Evolutionary conservation across 2,329 filamentous ascomycete genomes (phyloP).

Genomic region (Xylaria sp.): DNA sequence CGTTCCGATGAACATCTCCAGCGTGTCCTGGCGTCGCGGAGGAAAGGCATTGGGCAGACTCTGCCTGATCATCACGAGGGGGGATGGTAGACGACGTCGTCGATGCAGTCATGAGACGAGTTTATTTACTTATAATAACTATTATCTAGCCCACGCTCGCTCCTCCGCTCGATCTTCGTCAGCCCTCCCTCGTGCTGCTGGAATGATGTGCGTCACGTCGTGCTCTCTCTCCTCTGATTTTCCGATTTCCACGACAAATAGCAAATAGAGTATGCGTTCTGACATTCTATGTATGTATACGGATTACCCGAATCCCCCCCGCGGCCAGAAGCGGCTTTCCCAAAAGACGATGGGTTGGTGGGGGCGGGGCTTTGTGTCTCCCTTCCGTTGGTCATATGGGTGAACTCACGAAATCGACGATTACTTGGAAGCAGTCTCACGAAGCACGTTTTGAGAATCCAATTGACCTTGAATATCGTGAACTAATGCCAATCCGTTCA

Average conservation of each 20-base stretch:
- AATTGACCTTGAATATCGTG: constrained; percentile 26
- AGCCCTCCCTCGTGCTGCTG: constrained; percentile 40
- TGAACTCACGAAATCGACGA: constrained; percentile 25
- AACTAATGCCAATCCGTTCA: constrained; percentile 34
- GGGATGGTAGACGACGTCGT: constrained; percentile 1
- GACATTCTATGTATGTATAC: neutral
- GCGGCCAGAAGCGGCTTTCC: constrained; percentile 35
- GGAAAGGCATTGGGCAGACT: constrained; percentile 24
- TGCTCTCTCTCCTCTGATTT: constrained; percentile 37
- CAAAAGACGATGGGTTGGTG: constrained; percentile 26
- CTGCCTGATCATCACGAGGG: neutral
- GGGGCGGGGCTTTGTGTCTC: constrained; percentile 38
- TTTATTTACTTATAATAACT: constrained; percentile 22
- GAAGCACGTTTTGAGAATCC: constrained; percentile 21
- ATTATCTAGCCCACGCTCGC: neutral
- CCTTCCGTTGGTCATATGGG: constrained; percentile 33
- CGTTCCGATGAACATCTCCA: constrained; percentile 15
- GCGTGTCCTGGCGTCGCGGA: constrained; percentile 3
- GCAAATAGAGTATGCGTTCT: neutral
- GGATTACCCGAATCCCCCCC: constrained; percentile 37
- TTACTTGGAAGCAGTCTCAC: constrained; percentile 23
- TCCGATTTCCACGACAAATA: constrained; percentile 39
- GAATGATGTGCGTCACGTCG: constrained; percentile 42
- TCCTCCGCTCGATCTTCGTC: constrained; percentile 36
- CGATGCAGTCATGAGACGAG: constrained; percentile 19